Evolutionary conservation across 2,329 filamentous ascomycete species (phyloP).

Genomic region (Pestalotiopsis sp.): DNA sequence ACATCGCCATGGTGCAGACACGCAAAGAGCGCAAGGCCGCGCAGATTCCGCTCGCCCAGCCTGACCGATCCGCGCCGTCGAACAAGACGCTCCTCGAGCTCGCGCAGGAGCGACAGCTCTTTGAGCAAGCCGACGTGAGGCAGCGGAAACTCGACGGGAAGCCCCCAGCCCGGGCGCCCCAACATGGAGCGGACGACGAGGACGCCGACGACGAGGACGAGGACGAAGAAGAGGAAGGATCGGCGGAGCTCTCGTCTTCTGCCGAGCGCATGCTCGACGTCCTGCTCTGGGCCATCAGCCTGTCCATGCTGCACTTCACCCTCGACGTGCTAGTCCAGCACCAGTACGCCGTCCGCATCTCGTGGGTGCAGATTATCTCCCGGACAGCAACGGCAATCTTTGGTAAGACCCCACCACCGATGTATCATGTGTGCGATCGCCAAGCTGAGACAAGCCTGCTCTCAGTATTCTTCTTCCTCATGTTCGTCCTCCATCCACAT

Average conservation of each 20-base stretch:
- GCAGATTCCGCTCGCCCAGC: conserved; percentile 66
- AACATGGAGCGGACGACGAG: conserved; percentile 24
- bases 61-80: conserved; percentile 64
- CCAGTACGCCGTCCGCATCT: conserved; percentile 72
- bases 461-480: conserved; percentile 56
- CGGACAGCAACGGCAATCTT: conserved; percentile 56
- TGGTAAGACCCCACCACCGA: conserved; percentile 40
- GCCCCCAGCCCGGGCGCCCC: conserved; percentile 32
- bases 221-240: conserved; percentile 34
- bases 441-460: conserved; percentile 10
- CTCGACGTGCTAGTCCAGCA: conserved; percentile 79
- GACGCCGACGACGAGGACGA: neutral
- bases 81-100: conserved; percentile 74
- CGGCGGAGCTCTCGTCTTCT: conserved; percentile 39
- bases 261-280: conserved; percentile 58
- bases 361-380: conserved; percentile 57
- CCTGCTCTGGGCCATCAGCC: conserved; percentile 59
- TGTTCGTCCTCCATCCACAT: conserved; percentile 61
- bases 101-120: conserved; percentile 65
- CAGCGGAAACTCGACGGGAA: conserved; percentile 30
- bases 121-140: conserved; percentile 49
- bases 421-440: neutral
- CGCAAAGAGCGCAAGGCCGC: conserved; percentile 49
- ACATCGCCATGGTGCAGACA: conserved; percentile 47
- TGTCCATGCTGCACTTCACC: conserved; percentile 76